Base-by-base conservation (phyloP, 2,329 filamentous ascomycete genomes). In the Sphaerulina vaccinii region DNA sequence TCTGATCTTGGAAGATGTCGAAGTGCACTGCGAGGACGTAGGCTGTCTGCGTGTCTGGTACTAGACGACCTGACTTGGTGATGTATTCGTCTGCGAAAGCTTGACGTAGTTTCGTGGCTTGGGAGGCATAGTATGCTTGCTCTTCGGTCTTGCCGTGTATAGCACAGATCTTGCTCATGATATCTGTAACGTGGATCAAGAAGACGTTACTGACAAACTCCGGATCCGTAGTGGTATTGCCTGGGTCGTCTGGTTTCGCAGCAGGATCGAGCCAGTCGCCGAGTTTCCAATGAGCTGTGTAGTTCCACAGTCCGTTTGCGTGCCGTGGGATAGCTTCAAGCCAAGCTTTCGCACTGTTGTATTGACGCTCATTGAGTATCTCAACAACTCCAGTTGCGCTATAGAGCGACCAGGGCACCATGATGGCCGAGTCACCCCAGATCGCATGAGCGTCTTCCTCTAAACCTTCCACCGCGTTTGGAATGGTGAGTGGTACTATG, bases 211-310 rank as follows among this genome's bases (percentile, higher is more conserved):
- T 48, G 7, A 48, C 45, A 19, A 48, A 48, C 6, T 39, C 27
- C 10, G 45, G 45, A 48, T 48, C 45, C 9, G 45, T 48, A 3
- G 35, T 48, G 5, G 45, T 33, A 32, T 48, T 48, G 0, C 68
- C 69, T 2, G 70, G 66, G 7, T 67, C 62, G 3, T 67, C 62
- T 3, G 66, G 58, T 2, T 71, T 71, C 3, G 71, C 68, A 2
- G 59, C 59, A 1, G 71, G 72, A 54, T 75, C 72, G 0, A 74
- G 62, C 71, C 71, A 74, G 61, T 74, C 72, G 5, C 65, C 70
- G 3, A 71, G 65, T 51, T 74, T 70, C 56, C 64, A 70, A 5
- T 63, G 24, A 7, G 27, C 7, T 0, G 59, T 56, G 3, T 60
- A 55, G 45, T 70, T 58, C 71, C 71, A 74, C 1, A 73, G 62